Evolutionary conservation across 75 land plant species (phyloP), one percentile per base, ranked within the genome.

Genomic region (Pinus albicaulis): DNA sequence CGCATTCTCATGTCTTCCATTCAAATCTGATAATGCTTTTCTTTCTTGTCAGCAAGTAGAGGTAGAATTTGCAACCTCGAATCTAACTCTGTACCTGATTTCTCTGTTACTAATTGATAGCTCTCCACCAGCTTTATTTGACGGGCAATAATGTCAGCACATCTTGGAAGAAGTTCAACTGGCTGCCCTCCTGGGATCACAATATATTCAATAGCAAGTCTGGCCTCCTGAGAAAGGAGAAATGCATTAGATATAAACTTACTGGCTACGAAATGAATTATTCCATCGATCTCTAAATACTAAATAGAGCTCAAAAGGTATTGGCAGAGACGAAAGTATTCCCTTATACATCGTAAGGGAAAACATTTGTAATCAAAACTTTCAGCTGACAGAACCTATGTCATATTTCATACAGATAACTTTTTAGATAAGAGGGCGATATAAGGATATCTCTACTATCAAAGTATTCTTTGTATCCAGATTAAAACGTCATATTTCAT

Each of bases 201-300:
- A n/a, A 97, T 94, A 62, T 97, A 96, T 69, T 97, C 98, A 72
- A 97, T 91, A 16, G 99, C 99, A 75, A 97, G 85, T n/a, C 99
- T 88, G 56, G 89, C 99, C 78, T 97, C 99, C 99, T 95, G 70
- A 24, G 76, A 53, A 55, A 48, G 19, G 59, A 71, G 31, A 26
- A 65, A 64, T 26, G 20, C 69, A 64, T 64, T 26, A 64, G 16
- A 64, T 36, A 28, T 36, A 34, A 64, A 34, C 69, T 15, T 4
- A 64, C 41, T 6, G 15, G 20, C 19, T 15, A 34, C 17, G 7
- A 28, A 17, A 64, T 24, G 10, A 5, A 28, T 64, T 13, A 25
- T 36, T 17, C 17, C 0, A 64, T 31, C 19, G 17, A 64, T 34
- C 15, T 64, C n/a, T 31, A 31, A 23, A 24, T 61, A 24, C 53